phyloP scores from a whole-genome alignment of 2,329 filamentous ascomycete species.

The Trichoderma guizhouense region DNA sequence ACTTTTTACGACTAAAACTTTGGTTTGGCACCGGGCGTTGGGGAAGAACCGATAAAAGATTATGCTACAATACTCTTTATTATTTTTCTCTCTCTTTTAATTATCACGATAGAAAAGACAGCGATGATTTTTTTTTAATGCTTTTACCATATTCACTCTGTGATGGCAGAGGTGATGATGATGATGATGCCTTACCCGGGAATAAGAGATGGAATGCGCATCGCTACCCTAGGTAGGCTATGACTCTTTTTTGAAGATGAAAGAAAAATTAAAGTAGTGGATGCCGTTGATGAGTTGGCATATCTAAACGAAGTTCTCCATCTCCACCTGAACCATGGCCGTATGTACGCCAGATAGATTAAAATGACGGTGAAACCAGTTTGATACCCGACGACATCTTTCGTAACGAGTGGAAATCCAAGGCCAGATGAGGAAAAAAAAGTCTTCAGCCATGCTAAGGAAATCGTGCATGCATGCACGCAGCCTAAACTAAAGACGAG shows the following conservation, averaged over 20 bases:
- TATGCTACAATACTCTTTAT: not conserved
- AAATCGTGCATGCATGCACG: not conserved
- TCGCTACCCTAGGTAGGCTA: not conserved
- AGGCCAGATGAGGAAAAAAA: not conserved
- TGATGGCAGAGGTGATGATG: not conserved
- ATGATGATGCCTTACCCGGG: not conserved
- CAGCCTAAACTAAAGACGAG: not conserved
- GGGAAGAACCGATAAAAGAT: constrained; percentile 4
- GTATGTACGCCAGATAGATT: constrained; percentile 11
- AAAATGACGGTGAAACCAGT: not conserved
- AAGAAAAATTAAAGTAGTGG: not conserved
- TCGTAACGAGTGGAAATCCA: not conserved
- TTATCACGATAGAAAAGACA: constrained; percentile 18
- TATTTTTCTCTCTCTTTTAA: not conserved
- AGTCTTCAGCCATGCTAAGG: not conserved
- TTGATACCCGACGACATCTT: constrained; percentile 7
- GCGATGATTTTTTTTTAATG: not conserved
- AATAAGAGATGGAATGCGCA: not conserved
- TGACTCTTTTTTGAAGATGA: not conserved
- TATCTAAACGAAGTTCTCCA: not conserved
- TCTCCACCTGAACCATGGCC: not conserved
- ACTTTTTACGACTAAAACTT: not conserved
- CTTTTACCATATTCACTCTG: not conserved
- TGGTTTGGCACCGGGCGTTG: constrained; percentile 9
- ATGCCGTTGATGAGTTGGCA: not conserved